Evolutionary conservation across 2,329 filamentous ascomycete species (phyloP).

Genomic region (Pseudogymnoascus sp.): DNA sequence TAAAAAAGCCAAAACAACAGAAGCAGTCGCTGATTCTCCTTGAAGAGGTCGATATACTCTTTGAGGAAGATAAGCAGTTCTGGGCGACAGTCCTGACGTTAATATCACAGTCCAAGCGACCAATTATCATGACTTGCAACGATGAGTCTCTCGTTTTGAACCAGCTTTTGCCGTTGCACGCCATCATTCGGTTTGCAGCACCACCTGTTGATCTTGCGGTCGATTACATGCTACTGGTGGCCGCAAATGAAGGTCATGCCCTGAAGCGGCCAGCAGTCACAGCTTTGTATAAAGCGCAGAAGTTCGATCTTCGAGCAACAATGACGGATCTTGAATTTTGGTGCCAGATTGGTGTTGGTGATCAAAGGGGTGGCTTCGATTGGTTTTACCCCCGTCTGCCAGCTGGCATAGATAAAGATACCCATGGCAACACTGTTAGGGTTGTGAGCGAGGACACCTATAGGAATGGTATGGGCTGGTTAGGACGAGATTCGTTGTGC

Average conservation of each 20-base stretch:
- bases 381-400: slow-evolving; percentile 83
- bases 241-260: slow-evolving; percentile 82
- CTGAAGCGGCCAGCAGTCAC: slow-evolving; percentile 58
- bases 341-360: slow-evolving; percentile 93
- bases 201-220: slow-evolving; percentile 60
- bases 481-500: slow-evolving; percentile 51
- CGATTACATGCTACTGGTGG: slow-evolving; percentile 73
- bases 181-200: slow-evolving; percentile 66
- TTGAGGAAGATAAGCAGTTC: slow-evolving; percentile 92
- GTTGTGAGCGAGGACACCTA: slow-evolving; percentile 80
- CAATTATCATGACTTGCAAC: slow-evolving; percentile 92
- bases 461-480: slow-evolving; percentile 65
- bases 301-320: slow-evolving; percentile 67
- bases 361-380: slow-evolving; percentile 75
- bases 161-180: slow-evolving; percentile 67
- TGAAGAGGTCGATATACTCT: slow-evolving; percentile 89
- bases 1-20: slow-evolving; percentile 38
- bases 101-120: slow-evolving; percentile 75
- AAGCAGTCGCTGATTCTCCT: slow-evolving; percentile 92
- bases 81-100: slow-evolving; percentile 75
- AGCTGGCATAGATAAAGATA: slow-evolving; percentile 58
- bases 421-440: slow-evolving; percentile 57
- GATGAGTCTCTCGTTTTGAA: slow-evolving; percentile 76
- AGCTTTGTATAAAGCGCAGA: slow-evolving; percentile 60
- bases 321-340: slow-evolving; percentile 86